Conservation (phyloP, 805 yeast species). For the Starmerella etchellsii region DNA sequence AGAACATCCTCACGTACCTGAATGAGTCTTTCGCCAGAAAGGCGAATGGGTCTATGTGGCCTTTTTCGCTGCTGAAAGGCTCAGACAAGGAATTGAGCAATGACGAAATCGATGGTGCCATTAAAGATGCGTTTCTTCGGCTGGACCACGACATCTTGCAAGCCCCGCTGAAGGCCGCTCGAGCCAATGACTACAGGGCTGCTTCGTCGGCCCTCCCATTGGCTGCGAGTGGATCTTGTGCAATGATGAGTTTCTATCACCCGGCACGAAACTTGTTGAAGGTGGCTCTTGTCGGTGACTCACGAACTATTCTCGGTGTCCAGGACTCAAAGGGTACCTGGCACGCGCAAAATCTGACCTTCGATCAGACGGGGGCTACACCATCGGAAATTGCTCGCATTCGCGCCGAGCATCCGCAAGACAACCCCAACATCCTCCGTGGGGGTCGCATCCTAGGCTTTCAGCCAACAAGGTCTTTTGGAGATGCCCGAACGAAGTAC, state of each 20-base stretch:
- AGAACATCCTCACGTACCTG: conserved; percentile 59
- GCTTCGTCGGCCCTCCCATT: conserved; percentile 74
- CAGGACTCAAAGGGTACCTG: conserved; percentile 47
- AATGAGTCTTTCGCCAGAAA: conserved; percentile 42
- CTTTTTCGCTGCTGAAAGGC: background rate
- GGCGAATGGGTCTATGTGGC: conserved; percentile 28
- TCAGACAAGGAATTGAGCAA: conserved; percentile 43
- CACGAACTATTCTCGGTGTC: conserved; percentile 78
- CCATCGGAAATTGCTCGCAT: conserved; percentile 73
- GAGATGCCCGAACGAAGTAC: conserved; percentile 87
- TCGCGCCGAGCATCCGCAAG: conserved; percentile 78
- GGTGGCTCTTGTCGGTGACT: conserved; percentile 93
- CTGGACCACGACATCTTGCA: conserved; percentile 77
- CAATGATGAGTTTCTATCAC: conserved; percentile 72
- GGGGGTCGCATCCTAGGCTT: conserved; percentile 86
- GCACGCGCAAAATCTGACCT: conserved; percentile 75
- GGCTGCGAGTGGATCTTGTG: conserved; percentile 60
- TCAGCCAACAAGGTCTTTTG: conserved; percentile 93
- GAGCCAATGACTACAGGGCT: conserved; percentile 47
- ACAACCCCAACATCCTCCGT: conserved; percentile 33
- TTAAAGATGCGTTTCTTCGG: conserved; percentile 62
- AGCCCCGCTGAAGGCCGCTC: conserved; percentile 53
- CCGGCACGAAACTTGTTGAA: conserved; percentile 53
- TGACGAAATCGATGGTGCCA: conserved; percentile 65
- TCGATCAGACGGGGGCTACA: conserved; percentile 89